Base-by-base conservation (phyloP, 352 stramenopile genomes). In the Phytophthora ohioensis region DNA sequence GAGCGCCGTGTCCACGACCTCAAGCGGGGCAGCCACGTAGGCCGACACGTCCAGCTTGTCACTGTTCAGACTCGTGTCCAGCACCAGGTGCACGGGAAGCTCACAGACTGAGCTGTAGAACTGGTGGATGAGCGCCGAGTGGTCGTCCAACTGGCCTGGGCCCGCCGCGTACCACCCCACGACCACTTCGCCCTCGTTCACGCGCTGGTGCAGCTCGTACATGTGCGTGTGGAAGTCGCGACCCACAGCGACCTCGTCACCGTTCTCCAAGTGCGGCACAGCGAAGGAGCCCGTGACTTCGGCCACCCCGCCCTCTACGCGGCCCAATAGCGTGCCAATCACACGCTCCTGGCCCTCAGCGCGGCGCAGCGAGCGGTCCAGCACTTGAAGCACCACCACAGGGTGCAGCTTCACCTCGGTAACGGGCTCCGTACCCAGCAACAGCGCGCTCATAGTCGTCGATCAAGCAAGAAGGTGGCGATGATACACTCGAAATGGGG, bases 211-310 rank as follows among this genome's bases (percentile, higher is more conserved):
- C 49, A 99, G 91, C 59, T 97, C 87, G 61, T 98, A 91, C 97
- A 99, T 99, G 72, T 98, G 92, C 72, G 97, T 96, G 83, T 99
- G 97, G 76, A 98, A 99, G 79, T 99, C 97, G 82, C 99, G 98
- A 58, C 97, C 97, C 64, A 99, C 97, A 11, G 97, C 97, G 34
- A 99, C 97, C 38, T 99, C 94, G 56, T 98, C 97, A 57, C 90
- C 87, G 70, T 97, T 97, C 82, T 99, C 97, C 34, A 98, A 81
- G 78, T 99, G 97, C 59, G 97, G 97, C 53, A 99, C 97, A 6
- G 97, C 96, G 80, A 99, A 99, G 48, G 85, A 96, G 85, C 98
- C 99, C 46, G 85, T 98, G 21, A 99, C 82, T 81, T 99, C 90
- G 53, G 92, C 84, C 43, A 95, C 85, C 64, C 87, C 87, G 57